Conservation (phyloP, 2,329 filamentous ascomycete genomes). For the Biscogniauxia mediterranea region DNA sequence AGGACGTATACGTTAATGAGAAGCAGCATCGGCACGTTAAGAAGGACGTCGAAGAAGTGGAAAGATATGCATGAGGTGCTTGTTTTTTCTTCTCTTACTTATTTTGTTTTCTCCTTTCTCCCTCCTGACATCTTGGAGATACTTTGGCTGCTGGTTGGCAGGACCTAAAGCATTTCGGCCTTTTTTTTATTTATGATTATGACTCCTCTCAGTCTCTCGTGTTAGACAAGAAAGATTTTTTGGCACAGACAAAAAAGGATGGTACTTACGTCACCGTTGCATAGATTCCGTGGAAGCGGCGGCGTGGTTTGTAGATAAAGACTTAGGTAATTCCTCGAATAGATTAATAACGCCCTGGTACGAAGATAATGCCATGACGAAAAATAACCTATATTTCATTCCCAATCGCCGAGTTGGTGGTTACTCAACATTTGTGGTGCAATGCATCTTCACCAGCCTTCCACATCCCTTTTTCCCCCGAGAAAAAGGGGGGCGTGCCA, state of each 20-base stretch:
- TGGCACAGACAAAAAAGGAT: neutral
- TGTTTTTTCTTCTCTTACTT: neutral
- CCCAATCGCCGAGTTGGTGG: too few species aligned
- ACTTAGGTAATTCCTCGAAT: neutral
- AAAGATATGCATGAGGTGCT: slow-evolving; percentile 16
- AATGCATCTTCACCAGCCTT: too few species aligned
- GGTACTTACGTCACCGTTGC: neutral
- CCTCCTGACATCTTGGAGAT: too few species aligned
- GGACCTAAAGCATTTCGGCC: too few species aligned
- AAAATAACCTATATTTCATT: too few species aligned
- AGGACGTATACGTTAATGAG: slow-evolving; percentile 41
- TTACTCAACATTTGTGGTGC: too few species aligned
- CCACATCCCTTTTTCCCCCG: too few species aligned
- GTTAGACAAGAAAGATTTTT: neutral
- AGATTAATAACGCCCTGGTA: neutral
- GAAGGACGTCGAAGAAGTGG: slow-evolving; percentile 14
- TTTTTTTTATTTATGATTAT: neutral
- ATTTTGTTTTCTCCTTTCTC: too few species aligned
- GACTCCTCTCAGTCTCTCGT: neutral
- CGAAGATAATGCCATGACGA: neutral
- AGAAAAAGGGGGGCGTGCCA: too few species aligned
- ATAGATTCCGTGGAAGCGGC: neutral
- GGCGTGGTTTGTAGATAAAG: neutral
- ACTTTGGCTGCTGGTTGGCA: too few species aligned
- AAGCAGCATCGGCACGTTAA: slow-evolving; percentile 25